Conservation (phyloP, 495 filamentous ascomycete genomes). For the Durotheca rogersii region DNA sequence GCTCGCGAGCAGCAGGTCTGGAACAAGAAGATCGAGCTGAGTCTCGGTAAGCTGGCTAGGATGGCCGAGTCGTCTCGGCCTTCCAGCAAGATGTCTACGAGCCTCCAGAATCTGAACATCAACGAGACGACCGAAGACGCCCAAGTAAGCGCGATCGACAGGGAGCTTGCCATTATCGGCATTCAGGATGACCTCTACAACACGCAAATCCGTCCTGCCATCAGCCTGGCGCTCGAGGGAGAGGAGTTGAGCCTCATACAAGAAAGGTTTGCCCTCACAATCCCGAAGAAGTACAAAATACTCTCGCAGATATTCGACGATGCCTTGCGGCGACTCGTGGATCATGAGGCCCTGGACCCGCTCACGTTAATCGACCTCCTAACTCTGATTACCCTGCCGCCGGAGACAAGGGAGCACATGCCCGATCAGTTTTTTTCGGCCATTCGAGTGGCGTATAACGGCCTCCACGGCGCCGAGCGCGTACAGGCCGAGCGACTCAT, state of each 20-base stretch:
- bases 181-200: constrained; percentile 74
- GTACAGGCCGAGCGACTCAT: constrained; percentile 66
- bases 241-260: constrained; percentile 74
- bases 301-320: constrained; percentile 64
- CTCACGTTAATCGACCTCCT: constrained; percentile 77
- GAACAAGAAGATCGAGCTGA: constrained; percentile 89
- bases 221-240: constrained; percentile 70
- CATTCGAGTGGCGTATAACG: constrained; percentile 62
- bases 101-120: constrained; percentile 26
- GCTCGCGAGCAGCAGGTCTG: constrained; percentile 72
- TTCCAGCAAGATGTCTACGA: constrained; percentile 37
- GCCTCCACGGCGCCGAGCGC: constrained; percentile 53
- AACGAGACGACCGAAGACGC: constrained; percentile 35
- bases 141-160: constrained; percentile 53
- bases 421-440: constrained; percentile 68
- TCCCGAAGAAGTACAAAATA: constrained; percentile 60
- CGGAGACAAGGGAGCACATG: constrained; percentile 40
- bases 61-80: constrained; percentile 56
- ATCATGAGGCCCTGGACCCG: constrained; percentile 64
- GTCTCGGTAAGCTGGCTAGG: constrained; percentile 76
- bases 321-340: constrained; percentile 63
- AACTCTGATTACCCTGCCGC: constrained; percentile 62
- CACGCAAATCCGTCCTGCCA: constrained; percentile 50
- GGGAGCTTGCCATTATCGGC: constrained; percentile 61
- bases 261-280: constrained; percentile 60